Percentiles rank a stretch among this genome's conserved stretches.
Conservation (phyloP, 2,329 filamentous ascomycete genomes). For the Xylaria multiplex region DNA sequence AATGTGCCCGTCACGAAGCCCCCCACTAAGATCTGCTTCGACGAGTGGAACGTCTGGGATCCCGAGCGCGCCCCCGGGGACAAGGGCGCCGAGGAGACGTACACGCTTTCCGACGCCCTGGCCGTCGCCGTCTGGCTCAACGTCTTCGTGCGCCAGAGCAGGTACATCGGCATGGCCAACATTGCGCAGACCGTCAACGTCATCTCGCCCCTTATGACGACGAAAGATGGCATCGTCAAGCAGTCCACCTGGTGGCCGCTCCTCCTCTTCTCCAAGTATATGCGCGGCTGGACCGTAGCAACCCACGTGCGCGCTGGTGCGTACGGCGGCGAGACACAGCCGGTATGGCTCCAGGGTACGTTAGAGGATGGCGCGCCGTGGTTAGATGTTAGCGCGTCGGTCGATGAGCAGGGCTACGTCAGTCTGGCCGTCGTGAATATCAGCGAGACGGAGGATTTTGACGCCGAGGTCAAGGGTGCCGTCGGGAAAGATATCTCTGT, state of each 20-base stretch:
- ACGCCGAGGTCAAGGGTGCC: conserved; percentile 68
- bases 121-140: conserved; percentile 82
- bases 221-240: conserved; percentile 68
- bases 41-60: conserved; percentile 89
- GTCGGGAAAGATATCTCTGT: conserved; percentile 63
- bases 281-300: conserved; percentile 77
- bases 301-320: conserved; percentile 70
- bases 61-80: conserved; percentile 76
- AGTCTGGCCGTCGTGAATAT: conserved; percentile 80
- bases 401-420: conserved; percentile 67
- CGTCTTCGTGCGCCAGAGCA: conserved; percentile 74
- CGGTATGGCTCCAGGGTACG: conserved; percentile 70
- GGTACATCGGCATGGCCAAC: conserved; percentile 76
- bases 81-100: conserved; percentile 76
- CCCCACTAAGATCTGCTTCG: conserved; percentile 78
- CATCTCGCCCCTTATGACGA: conserved; percentile 80
- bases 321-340: conserved; percentile 74
- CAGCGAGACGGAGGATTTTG: conserved; percentile 67
- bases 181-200: conserved; percentile 83
- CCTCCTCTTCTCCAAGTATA: conserved; percentile 74
- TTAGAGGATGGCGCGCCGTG: conserved; percentile 70
- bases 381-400: conserved; percentile 72
- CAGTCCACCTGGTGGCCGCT: conserved; percentile 82
- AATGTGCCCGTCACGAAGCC: conserved; percentile 67
- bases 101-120: conserved; percentile 79